These are phyloP conservation scores for Toxicodendron radicans DNA, from an alignment of 345 rosid genomes.

Conservation along the genomic window DNA sequence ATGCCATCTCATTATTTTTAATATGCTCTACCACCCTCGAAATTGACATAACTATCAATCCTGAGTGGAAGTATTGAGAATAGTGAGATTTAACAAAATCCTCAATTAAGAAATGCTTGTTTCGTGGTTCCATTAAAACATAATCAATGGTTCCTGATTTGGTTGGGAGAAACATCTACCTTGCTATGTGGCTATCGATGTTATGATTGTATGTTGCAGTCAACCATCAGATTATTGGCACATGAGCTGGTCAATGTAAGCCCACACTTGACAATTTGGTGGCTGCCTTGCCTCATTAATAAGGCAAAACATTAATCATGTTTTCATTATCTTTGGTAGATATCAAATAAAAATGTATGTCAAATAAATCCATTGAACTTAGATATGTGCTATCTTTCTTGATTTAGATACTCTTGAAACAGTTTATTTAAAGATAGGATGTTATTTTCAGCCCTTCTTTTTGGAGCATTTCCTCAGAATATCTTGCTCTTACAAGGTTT, in stretches of 20 bases:
- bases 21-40: background rate
- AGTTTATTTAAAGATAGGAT: background rate
- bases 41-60: background rate
- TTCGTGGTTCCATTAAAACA: background rate
- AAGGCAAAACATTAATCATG: background rate
- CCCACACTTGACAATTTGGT: background rate
- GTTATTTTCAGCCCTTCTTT: background rate
- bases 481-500: background rate
- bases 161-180: background rate
- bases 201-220: slow-evolving; percentile 2
- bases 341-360: background rate
- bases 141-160: background rate
- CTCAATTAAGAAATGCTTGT: background rate
- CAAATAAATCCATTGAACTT: background rate
- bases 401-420: background rate
- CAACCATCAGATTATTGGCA: background rate
- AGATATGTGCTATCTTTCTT: background rate
- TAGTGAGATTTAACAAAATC: background rate
- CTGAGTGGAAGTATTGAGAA: background rate
- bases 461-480: background rate
- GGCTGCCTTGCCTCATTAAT: background rate
- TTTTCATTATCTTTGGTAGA: background rate
- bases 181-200: background rate
- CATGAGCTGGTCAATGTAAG: background rate
- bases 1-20: too few relatives aligned